A percentile compares a stretch with the other conserved stretches of the same genome.
phyloP scores from a whole-genome alignment of 768 basidiomycete species.

The Pisolithus orientalis region DNA sequence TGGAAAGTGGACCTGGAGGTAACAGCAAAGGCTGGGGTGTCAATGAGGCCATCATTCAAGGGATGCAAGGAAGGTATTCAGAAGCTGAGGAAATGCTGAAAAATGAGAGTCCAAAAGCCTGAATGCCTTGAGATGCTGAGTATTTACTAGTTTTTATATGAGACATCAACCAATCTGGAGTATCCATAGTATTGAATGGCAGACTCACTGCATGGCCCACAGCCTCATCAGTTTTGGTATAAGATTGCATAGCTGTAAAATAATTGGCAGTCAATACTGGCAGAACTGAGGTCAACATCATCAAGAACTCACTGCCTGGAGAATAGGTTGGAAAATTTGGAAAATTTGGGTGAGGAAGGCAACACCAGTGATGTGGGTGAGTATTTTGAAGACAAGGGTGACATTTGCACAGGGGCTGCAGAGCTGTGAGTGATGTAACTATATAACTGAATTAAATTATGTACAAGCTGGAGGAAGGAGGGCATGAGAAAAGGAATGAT shows the following conservation, averaged over 20 bases:
- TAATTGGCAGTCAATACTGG: slow-evolving; percentile 2
- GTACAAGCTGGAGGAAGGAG: slow-evolving; percentile 50
- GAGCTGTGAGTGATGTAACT: slow-evolving; percentile 4
- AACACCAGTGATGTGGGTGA: slow-evolving; percentile 62
- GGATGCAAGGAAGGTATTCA: slow-evolving; percentile 72
- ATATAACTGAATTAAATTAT: slow-evolving; percentile 21
- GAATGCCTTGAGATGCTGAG: not conserved
- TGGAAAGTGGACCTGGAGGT: slow-evolving; percentile 69
- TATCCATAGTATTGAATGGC: no score
- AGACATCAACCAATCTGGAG: no score
- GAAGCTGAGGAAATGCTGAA: slow-evolving; percentile 67
- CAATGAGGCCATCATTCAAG: slow-evolving; percentile 65
- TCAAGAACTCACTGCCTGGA: slow-evolving; percentile 63
- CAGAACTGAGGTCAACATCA: not conserved
- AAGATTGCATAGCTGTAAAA: slow-evolving; percentile 32
- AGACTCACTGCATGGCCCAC: no score
- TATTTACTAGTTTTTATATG: not conserved
- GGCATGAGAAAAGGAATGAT: slow-evolving; percentile 3
- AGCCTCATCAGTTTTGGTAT: no score
- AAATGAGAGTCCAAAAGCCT: not conserved
- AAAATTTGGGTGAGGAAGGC: slow-evolving; percentile 85
- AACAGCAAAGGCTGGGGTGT: slow-evolving; percentile 75
- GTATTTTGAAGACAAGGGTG: slow-evolving; percentile 36
- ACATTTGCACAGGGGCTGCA: slow-evolving; percentile 71
- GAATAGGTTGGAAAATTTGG: slow-evolving; percentile 87